Base-by-base conservation (phyloP, 1,139 yeast genomes). In the Lodderomyces jiufengensis region DNA sequence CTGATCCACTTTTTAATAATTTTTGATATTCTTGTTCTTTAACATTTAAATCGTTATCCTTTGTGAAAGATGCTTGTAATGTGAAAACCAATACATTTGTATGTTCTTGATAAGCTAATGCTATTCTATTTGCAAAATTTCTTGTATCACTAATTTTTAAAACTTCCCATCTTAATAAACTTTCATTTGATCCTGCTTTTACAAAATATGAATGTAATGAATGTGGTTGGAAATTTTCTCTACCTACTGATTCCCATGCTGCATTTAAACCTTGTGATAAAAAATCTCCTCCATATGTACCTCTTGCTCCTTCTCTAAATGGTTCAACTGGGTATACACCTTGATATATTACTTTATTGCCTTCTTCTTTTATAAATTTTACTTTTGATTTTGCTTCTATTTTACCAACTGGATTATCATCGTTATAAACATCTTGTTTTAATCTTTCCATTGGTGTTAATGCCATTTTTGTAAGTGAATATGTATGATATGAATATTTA, bases 271-370 rank as follows among this genome's bases (percentile, higher is more conserved):
- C 58, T 44, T 66, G 73, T 14, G 57, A 41, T 4, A 66, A 47
- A 24, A 65, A 50, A 35, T 68, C 74, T 3, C 73, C 74, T 3
- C 74, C 74, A 44, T 58, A 68, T 2, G 65, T 57, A 1, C 72
- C 73, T 40, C 70, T 49, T 4, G 55, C 58, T 1, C 54, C 66
- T 9, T 48, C 52, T 12, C 43, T 39, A 37, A 53, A 55, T 9
- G 66, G 58, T 44, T 66, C 63, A 36, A 68, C 54, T 2, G 72
- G 73, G 44, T 63, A 57, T 27, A 56, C 57, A 1, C 72, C 71
- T 15, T 49, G 47, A 24, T 44, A 58, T 1, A 44, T 33, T 15
- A 37, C n/a, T 30, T 39, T 44, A 29, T 33, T 33, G 28, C 40
- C 40, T 13, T 40, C 31, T 13, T 33, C 24, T 6, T 33, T 24